These are phyloP conservation scores for Pythium angustatum DNA, from an alignment of 352 stramenopile genomes.

Conservation along the genomic window DNA sequence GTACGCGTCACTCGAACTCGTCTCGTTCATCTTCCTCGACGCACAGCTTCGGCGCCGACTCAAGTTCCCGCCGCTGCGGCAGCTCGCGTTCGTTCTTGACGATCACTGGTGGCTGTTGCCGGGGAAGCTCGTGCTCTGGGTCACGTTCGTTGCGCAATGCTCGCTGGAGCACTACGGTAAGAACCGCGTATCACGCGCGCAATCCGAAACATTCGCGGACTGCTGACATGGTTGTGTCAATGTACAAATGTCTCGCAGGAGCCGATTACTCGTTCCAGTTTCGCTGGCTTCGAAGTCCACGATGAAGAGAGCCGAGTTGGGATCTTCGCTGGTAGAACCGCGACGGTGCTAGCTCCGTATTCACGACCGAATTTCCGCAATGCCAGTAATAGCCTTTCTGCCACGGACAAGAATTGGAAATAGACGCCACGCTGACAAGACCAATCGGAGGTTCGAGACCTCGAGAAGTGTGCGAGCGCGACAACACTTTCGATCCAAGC, in stretches of 20 bases:
- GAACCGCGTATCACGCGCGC: background rate
- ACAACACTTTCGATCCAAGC: background rate
- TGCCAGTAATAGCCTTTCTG: no score
- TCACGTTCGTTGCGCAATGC: conserved; percentile 30
- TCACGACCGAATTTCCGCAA: no score
- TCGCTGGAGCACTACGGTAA: conserved; percentile 37
- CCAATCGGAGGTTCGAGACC: no score
- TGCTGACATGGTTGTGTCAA: background rate
- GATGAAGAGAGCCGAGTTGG: no score
- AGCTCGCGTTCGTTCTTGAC: conserved; percentile 46
- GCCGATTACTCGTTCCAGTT: conserved; percentile 10
- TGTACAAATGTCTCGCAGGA: background rate
- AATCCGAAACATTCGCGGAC: no score
- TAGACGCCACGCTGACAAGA: no score
- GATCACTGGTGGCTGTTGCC: conserved; percentile 38
- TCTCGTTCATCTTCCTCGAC: conserved; percentile 11
- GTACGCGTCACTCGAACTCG: conserved; percentile 34
- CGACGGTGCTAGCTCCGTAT: no score
- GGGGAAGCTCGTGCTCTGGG: conserved; percentile 46
- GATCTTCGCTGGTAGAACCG: no score
- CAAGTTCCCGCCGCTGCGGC: conserved; percentile 31
- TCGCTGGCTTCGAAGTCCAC: conserved; percentile 9
- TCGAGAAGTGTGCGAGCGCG: no score
- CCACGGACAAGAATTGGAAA: no score
- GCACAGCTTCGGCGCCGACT: conserved; percentile 22